Conservation (phyloP, 1,139 yeast genomes). For the Scheffersomyces lignicola region DNA sequence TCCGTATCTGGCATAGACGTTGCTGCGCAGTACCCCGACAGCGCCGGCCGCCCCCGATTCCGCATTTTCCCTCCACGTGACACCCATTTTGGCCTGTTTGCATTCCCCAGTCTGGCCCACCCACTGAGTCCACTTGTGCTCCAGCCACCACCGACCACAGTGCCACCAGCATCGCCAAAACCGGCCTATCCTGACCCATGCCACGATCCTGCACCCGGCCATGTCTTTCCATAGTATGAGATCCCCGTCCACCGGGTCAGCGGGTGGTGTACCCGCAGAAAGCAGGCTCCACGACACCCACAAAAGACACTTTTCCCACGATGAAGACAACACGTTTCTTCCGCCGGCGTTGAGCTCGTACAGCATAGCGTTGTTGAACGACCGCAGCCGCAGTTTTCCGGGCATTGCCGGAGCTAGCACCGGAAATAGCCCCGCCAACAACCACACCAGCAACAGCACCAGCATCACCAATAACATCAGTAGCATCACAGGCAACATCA, state of each 20-base stretch:
- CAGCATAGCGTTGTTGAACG: slow-evolving; percentile 38
- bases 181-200: too few relatives aligned
- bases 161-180: too few relatives aligned
- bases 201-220: not conserved
- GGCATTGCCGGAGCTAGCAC: not conserved
- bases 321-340: slow-evolving; percentile 55
- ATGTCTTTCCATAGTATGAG: not conserved
- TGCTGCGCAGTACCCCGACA: too few relatives aligned
- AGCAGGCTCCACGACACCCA: slow-evolving; percentile 2
- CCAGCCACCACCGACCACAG: too few relatives aligned
- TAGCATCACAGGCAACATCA: slow-evolving; percentile 1
- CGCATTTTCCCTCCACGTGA: too few relatives aligned
- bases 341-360: slow-evolving; percentile 71
- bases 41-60: too few relatives aligned
- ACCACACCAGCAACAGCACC: slow-evolving; percentile 12
- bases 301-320: slow-evolving; percentile 16
- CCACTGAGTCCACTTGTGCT: too few relatives aligned
- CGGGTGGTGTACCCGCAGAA: not conserved
- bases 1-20: too few relatives aligned
- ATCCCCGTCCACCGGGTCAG: not conserved
- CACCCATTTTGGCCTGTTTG: too few relatives aligned
- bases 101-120: too few relatives aligned
- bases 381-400: slow-evolving; percentile 11
- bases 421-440: not conserved
- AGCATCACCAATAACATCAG: slow-evolving; percentile 9